These are phyloP conservation scores for Neopestalotiopsis rosae DNA, from an alignment of 2,329 filamentous ascomycete genomes.

Conservation along the genomic window DNA sequence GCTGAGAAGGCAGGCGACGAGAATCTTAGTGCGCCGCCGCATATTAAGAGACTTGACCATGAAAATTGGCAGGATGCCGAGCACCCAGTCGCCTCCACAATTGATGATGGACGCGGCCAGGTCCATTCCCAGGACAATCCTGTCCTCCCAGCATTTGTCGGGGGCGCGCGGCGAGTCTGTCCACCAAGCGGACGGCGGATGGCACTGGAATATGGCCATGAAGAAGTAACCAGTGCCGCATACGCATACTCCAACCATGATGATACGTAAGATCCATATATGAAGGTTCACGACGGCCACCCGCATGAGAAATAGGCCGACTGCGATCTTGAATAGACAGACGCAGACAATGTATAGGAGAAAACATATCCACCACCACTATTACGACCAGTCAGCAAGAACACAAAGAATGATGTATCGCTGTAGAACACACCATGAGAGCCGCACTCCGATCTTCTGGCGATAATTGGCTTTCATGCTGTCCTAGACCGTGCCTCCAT, in stretches of 20 bases:
- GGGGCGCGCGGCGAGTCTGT: slow-evolving; percentile 13
- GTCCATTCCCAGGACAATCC: slow-evolving; percentile 4
- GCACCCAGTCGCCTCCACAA: slow-evolving; percentile 12
- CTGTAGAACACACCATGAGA: not conserved
- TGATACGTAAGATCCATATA: not conserved
- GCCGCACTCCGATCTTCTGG: slow-evolving; percentile 2
- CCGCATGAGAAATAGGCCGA: slow-evolving; percentile 17
- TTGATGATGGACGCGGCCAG: slow-evolving; percentile 13
- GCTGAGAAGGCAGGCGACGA: slow-evolving; percentile 15
- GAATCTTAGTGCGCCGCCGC: slow-evolving; percentile 11
- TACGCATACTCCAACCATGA: slow-evolving; percentile 2
- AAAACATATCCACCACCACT: slow-evolving; percentile 18
- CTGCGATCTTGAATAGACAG: slow-evolving; percentile 13
- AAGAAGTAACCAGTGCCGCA: slow-evolving; percentile 15
- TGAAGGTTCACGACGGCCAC: slow-evolving; percentile 13
- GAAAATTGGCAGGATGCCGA: slow-evolving; percentile 15
- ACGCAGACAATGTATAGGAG: slow-evolving; percentile 15
- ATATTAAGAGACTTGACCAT: slow-evolving; percentile 17
- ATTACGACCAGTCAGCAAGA: not conserved
- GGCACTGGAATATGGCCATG: slow-evolving; percentile 13
- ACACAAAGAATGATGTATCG: not conserved
- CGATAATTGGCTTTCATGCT: slow-evolving; percentile 4
- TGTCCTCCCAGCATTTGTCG: slow-evolving; percentile 17
- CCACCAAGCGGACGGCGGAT: slow-evolving; percentile 17
- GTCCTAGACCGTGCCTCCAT: slow-evolving; percentile 14